phyloP scores from a whole-genome alignment of 2,329 filamentous ascomycete species.

The Venturia asperata region DNA sequence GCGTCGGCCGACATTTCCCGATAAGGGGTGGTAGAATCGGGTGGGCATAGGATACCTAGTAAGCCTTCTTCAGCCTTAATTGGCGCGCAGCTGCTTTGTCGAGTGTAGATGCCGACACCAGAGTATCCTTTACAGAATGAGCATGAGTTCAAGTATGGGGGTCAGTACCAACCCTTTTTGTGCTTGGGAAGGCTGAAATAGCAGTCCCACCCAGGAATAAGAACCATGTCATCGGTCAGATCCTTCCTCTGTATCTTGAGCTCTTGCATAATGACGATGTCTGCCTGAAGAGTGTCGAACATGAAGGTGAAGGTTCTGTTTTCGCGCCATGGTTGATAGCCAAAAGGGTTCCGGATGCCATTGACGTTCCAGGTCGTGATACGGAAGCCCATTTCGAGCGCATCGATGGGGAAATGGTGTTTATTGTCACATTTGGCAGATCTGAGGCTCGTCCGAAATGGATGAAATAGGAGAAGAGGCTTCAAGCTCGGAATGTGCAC shows the following conservation, averaged over 20 bases:
- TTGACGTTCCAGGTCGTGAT: slow-evolving; percentile 59
- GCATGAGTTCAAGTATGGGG: slow-evolving; percentile 17
- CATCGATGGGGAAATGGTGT: slow-evolving; percentile 2
- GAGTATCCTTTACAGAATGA: slow-evolving; percentile 74
- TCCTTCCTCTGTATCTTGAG: slow-evolving; percentile 94
- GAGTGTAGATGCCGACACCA: slow-evolving; percentile 89
- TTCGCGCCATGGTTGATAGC: slow-evolving; percentile 46
- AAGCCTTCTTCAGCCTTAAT: slow-evolving; percentile 93
- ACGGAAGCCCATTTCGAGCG: slow-evolving; percentile 58
- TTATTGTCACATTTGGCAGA: slow-evolving; percentile 13
- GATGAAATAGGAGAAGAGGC: neutral
- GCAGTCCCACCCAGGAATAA: slow-evolving; percentile 91
- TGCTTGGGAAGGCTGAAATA: slow-evolving; percentile 89
- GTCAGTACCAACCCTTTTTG: slow-evolving; percentile 66
- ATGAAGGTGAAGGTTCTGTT: slow-evolving; percentile 54
- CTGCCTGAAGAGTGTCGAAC: slow-evolving; percentile 88
- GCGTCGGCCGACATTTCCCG: slow-evolving; percentile 65
- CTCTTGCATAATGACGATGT: slow-evolving; percentile 93
- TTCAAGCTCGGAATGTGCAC: neutral
- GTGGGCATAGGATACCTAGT: slow-evolving; percentile 68
- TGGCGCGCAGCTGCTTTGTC: slow-evolving; percentile 76
- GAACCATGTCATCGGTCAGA: slow-evolving; percentile 87
- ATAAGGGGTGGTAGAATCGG: slow-evolving; percentile 63
- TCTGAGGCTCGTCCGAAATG: neutral
- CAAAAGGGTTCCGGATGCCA: slow-evolving; percentile 48